phyloP scores from a whole-genome alignment of 139 green algal genomes.

The Asterochloris sp. region DNA sequence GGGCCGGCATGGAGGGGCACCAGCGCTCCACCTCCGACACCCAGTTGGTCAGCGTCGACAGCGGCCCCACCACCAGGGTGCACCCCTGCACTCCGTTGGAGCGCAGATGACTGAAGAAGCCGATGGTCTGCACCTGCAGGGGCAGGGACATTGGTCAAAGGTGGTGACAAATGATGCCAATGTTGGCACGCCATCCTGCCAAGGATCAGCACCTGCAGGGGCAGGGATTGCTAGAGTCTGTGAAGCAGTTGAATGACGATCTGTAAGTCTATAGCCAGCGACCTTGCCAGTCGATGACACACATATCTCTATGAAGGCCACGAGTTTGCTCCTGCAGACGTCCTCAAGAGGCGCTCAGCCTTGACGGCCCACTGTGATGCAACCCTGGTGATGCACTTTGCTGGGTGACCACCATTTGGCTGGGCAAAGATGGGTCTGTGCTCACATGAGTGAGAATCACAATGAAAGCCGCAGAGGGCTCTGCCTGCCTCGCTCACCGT shows the following conservation, averaged over 20 bases:
- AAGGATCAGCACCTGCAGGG: not conserved
- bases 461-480: too few relatives aligned
- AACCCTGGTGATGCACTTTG: too few relatives aligned
- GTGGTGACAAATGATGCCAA: not conserved
- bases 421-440: too few relatives aligned
- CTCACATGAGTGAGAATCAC: not conserved
- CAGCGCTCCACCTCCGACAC: conserved; percentile 88
- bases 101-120: conserved; percentile 86
- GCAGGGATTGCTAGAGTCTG: not conserved
- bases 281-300: too few relatives aligned
- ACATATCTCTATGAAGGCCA: too few relatives aligned
- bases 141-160: not conserved
- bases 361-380: too few relatives aligned
- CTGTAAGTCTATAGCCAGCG: too few relatives aligned
- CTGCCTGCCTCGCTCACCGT: conserved; percentile 54
- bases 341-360: too few relatives aligned
- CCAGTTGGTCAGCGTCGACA: conserved; percentile 96
- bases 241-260: not conserved
- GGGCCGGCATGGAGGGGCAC: conserved; percentile 67
- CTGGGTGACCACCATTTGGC: too few relatives aligned
- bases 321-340: too few relatives aligned
- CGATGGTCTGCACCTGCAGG: conserved; percentile 89
- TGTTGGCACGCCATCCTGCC: not conserved
- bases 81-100: conserved; percentile 68
- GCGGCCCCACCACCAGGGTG: conserved; percentile 85